Evolutionary conservation across 2,329 filamentous ascomycete genomes (phyloP), one percentile per base, ranked within the genome.

Genomic region (Ceratocystis alfenasii): DNA sequence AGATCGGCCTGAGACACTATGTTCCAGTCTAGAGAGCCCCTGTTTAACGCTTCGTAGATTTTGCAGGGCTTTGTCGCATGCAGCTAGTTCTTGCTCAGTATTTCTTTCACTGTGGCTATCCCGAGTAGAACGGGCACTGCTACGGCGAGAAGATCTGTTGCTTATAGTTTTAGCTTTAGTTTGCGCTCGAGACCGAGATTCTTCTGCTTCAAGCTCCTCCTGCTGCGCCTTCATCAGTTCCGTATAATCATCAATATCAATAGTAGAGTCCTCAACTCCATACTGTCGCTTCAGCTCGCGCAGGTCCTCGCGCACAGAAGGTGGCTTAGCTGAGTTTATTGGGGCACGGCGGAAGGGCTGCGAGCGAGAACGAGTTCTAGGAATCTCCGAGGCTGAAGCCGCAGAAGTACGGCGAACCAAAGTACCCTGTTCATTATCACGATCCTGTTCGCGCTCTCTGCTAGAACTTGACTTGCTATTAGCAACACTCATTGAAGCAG

Each of bases 231-330:
- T 70, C 48, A 84, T 74, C 33, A 59, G 55, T 25, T 80, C 78
- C 66, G 81, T 81, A 36, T 84, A 74, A 68, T 84, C 80, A 61
- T 85, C 82, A 50, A 65, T 65, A n/a, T 65, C 64, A n/a, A 84
- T 72, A 0, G 82, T 84, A 0, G 81, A 83, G 70, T 85, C 83
- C 20, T 85, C 82, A 30, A 84, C 79, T 64, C 83, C 77, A 70
- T 83, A 78, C 57, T 74, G 74, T 17, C 76, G 76, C 68, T 82
- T 77, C 59, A 85, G 79, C 63, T 81, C 78, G 33, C 78, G 74
- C 33, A 85, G 73, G 69, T 85, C 83, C 66, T 83, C 81, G 65
- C 77, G 80, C 64, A 82, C 82, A 1, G 79, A 81, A 1, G 80
- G 78, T 2, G 77, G 80, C 66, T 76, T 80, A 64, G 79, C 79